Conservation (phyloP, 164 flowering plant genomes). For the Protea cynaroides region DNA sequence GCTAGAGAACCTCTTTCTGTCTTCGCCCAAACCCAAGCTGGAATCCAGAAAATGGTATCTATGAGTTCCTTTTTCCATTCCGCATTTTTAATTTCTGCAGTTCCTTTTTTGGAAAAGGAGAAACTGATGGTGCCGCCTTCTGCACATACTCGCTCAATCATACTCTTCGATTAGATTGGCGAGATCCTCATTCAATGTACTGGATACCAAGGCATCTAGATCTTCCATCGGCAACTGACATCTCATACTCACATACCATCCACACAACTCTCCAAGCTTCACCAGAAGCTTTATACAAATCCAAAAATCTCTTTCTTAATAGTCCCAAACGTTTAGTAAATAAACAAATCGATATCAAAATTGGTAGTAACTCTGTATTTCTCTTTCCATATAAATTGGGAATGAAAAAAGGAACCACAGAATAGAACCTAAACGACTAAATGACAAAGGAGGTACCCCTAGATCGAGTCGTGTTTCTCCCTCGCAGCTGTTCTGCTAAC, state of each 20-base stretch:
- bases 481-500: too few relatives aligned
- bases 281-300: constrained; percentile 48
- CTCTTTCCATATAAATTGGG: too few relatives aligned
- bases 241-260: constrained; percentile 51
- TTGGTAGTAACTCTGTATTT: too few relatives aligned
- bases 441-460: too few relatives aligned
- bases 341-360: neutral
- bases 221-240: constrained; percentile 89
- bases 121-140: constrained; percentile 17
- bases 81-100: too few relatives aligned
- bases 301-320: constrained; percentile 10
- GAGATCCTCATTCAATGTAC: constrained; percentile 85
- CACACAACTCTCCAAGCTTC: constrained; percentile 77
- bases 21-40: too few relatives aligned
- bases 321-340: neutral
- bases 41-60: too few relatives aligned
- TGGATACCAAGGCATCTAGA: constrained; percentile 77
- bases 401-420: neutral
- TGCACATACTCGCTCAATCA: constrained; percentile 32
- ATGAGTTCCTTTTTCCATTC: too few relatives aligned
- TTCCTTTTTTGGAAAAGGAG: constrained; percentile 28
- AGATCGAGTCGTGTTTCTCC: too few relatives aligned
- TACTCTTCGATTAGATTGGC: constrained; percentile 81
- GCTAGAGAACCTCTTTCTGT: too few relatives aligned
- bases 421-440: too few relatives aligned